Evolutionary conservation across 2,329 filamentous ascomycete species (phyloP).

Genomic region (Xylaria hypoxylon): DNA sequence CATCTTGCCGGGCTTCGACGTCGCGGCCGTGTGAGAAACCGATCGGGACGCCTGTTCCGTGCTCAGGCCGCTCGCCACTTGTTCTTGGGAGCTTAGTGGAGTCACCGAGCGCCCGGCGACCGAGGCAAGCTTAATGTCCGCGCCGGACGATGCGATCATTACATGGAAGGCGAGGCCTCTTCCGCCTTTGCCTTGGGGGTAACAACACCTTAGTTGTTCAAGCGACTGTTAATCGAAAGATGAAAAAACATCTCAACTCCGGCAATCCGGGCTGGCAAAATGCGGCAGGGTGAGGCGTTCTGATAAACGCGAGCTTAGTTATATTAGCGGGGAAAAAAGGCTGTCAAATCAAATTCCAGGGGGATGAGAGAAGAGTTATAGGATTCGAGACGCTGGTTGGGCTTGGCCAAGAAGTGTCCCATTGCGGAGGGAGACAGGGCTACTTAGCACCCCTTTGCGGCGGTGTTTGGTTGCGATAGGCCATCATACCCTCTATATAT

Average conservation of each 20-base stretch:
- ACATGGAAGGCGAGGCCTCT: slow-evolving; percentile 34
- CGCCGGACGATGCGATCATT: slow-evolving; percentile 36
- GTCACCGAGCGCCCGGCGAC: slow-evolving; percentile 32
- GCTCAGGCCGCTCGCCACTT: slow-evolving; percentile 37
- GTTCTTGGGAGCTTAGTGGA: slow-evolving; percentile 32
- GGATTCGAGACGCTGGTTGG: slow-evolving; percentile 32
- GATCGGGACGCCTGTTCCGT: slow-evolving; percentile 34
- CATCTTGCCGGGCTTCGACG: slow-evolving; percentile 39
- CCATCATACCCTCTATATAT: slow-evolving; percentile 14
- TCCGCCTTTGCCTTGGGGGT: slow-evolving; percentile 31
- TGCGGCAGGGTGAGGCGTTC: slow-evolving; percentile 30
- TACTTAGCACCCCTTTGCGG: slow-evolving; percentile 31
- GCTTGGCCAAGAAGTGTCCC: slow-evolving; percentile 31
- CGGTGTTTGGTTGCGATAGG: slow-evolving; percentile 27
- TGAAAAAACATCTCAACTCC: slow-evolving; percentile 35
- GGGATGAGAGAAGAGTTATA: slow-evolving; percentile 35
- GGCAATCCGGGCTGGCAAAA: slow-evolving; percentile 25
- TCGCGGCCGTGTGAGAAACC: slow-evolving; percentile 33
- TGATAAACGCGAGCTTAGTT: slow-evolving; percentile 36
- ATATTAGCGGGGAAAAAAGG: slow-evolving; percentile 36
- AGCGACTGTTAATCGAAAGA: slow-evolving; percentile 14
- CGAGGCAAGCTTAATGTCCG: slow-evolving; percentile 31
- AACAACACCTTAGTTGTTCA: slow-evolving; percentile 27
- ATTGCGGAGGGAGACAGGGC: slow-evolving; percentile 36
- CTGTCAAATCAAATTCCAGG: slow-evolving; percentile 31